phyloP scores from a whole-genome alignment of 2,329 filamentous ascomycete genomes.

The Epichloe glyceriae region DNA sequence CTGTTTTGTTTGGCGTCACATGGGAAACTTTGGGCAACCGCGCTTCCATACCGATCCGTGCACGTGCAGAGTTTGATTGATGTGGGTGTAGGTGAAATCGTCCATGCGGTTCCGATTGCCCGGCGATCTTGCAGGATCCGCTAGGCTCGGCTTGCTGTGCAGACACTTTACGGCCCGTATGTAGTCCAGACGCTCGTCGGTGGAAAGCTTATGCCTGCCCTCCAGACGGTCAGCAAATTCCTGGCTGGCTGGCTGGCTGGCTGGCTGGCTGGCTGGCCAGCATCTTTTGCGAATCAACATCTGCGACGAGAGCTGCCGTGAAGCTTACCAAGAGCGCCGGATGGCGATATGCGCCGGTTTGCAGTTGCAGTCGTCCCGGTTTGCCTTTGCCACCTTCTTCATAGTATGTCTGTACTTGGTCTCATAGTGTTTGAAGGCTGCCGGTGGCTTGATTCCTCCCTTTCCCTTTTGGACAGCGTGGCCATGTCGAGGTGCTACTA shows the following conservation, averaged over 20 bases:
- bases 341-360: background rate
- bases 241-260: no score
- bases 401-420: background rate
- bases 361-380: background rate
- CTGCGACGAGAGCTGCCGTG: background rate
- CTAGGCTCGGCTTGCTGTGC: background rate
- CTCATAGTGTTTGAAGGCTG: conserved; percentile 10
- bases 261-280: no score
- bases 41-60: background rate
- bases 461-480: no score
- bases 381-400: background rate
- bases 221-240: no score
- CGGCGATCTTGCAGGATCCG: background rate
- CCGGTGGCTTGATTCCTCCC: background rate
- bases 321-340: conserved; percentile 3
- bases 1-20: no score
- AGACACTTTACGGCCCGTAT: conserved; percentile 7
- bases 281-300: background rate
- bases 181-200: background rate
- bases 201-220: background rate
- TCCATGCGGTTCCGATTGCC: conserved; percentile 5
- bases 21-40: no score
- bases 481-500: no score
- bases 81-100: conserved; percentile 5
- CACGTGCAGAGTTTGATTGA: background rate